phyloP scores from a whole-genome alignment of 108 stramenopile genomes.

The Nitzschia sp. region DNA sequence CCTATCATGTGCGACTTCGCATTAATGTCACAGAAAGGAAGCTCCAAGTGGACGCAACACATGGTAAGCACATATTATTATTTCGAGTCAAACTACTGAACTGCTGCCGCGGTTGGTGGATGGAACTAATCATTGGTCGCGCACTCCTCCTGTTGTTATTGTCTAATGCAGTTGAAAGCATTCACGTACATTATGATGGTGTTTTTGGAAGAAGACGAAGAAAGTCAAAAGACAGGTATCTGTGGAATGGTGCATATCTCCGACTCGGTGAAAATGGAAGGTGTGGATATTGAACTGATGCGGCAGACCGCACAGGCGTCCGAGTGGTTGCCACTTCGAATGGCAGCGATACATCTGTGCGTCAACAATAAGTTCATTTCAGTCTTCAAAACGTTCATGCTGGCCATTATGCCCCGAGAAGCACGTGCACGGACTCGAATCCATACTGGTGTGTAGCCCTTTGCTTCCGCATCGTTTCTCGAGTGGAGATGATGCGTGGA shows the following conservation, averaged over 20 bases:
- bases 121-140: background rate
- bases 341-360: background rate
- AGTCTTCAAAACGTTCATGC: background rate
- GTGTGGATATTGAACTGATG: background rate
- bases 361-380: background rate
- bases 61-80: background rate
- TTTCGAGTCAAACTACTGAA: background rate
- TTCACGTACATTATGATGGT: background rate
- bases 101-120: background rate
- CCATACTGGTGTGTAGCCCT: background rate
- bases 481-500: background rate
- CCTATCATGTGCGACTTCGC: background rate
- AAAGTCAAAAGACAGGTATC: background rate
- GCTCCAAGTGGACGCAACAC: background rate
- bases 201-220: background rate
- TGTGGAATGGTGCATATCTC: background rate
- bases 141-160: background rate
- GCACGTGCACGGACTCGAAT: conserved; percentile 4
- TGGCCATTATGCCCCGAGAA: background rate
- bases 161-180: background rate
- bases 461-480: background rate
- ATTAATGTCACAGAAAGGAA: background rate
- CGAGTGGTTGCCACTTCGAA: conserved; percentile 4
- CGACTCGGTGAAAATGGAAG: background rate
- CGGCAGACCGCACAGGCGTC: background rate